Percentiles rank a stretch among this genome's conserved stretches.
These are phyloP conservation scores for Phytophthora crassamura DNA, from an alignment of 352 stramenopile species.

Conservation along the genomic window DNA sequence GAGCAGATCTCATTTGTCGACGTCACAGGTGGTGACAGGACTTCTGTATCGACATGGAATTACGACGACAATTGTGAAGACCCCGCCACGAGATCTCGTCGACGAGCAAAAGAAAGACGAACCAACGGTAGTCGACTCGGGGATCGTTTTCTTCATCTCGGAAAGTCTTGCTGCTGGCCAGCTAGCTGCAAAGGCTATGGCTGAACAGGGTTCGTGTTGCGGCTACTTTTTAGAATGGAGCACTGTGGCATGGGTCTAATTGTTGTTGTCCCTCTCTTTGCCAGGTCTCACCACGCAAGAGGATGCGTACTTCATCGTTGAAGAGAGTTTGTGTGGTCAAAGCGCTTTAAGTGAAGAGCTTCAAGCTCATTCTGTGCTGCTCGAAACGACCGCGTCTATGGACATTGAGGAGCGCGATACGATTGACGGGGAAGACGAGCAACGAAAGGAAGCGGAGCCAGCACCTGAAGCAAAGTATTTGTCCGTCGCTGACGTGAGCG, in stretches of 20 bases:
- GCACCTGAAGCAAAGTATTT: constrained; percentile 26
- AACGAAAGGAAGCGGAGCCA: background rate
- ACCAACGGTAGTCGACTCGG: background rate
- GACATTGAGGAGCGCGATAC: background rate
- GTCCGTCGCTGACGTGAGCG: constrained; percentile 60
- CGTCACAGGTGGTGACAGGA: constrained; percentile 18
- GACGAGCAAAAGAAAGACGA: constrained; percentile 3
- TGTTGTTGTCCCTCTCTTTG: background rate
- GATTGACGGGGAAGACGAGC: background rate
- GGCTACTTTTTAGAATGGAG: background rate
- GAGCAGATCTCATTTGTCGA: constrained; percentile 7
- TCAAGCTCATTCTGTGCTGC: constrained; percentile 31
- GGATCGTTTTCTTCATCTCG: constrained; percentile 38
- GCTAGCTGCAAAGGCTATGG: constrained; percentile 17
- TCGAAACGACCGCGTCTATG: background rate
- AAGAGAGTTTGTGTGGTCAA: constrained; percentile 43
- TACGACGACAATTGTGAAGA: constrained; percentile 19
- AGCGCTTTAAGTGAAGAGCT: background rate
- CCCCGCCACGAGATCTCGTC: background rate
- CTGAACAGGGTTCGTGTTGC: constrained; percentile 33
- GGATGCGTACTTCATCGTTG: constrained; percentile 41
- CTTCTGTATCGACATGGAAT: constrained; percentile 52
- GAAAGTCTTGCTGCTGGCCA: constrained; percentile 19
- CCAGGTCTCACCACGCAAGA: constrained; percentile 27
- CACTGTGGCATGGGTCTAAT: background rate